A percentile compares a stretch with the other conserved stretches of the same genome.
Conservation (phyloP, 2,329 filamentous ascomycete species). For the Stagonosporopsis cucurbitacearum region DNA sequence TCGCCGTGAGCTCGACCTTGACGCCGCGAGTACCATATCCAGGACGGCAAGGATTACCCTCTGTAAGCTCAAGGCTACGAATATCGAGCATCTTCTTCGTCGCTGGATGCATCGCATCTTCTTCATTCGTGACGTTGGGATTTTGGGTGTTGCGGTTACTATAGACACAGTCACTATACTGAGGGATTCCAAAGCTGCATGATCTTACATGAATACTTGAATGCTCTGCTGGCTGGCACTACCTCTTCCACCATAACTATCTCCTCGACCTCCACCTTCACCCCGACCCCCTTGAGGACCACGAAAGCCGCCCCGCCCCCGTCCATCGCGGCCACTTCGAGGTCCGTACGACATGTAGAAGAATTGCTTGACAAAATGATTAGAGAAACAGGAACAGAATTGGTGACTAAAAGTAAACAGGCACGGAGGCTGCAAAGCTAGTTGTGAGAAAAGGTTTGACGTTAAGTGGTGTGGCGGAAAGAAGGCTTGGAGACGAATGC, state of each 20-base stretch:
- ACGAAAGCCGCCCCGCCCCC: constrained; percentile 9
- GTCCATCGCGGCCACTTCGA: constrained; percentile 5
- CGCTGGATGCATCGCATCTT: too few species aligned
- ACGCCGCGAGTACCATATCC: too few species aligned
- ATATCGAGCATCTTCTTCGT: too few species aligned
- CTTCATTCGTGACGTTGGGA: too few species aligned
- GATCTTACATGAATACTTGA: too few species aligned
- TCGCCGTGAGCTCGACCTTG: too few species aligned
- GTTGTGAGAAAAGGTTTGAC: not conserved
- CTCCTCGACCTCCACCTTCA: not conserved
- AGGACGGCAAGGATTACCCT: too few species aligned
- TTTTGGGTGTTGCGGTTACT: too few species aligned
- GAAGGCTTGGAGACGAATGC: not conserved
- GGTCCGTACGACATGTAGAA: too few species aligned
- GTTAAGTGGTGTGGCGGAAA: not conserved
- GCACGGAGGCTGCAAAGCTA: not conserved
- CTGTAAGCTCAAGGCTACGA: too few species aligned
- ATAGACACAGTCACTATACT: too few species aligned
- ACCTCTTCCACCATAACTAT: constrained; percentile 8
- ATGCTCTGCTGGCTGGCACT: constrained; percentile 16
- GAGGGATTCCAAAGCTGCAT: too few species aligned
- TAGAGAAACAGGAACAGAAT: not conserved
- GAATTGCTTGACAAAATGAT: not conserved
- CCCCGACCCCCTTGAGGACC: constrained; percentile 5
- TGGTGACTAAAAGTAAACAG: not conserved